phyloP scores from a whole-genome alignment of 352 stramenopile genomes.

The Pythium insidiosum region DNA sequence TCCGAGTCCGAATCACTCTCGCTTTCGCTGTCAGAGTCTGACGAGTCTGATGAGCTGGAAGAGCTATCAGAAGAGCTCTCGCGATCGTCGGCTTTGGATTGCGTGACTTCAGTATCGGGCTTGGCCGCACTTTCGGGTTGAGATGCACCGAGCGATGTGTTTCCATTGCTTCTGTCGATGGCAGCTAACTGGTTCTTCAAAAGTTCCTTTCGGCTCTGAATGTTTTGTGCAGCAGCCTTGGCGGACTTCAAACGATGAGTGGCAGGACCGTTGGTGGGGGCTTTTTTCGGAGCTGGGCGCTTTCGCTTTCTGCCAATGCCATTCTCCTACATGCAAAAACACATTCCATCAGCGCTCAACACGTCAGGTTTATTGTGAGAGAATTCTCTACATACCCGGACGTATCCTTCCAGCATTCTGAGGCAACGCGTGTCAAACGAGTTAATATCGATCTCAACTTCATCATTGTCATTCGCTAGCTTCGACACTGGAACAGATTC shows the following conservation, averaged over 20 bases:
- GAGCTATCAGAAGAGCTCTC: slow-evolving; percentile 53
- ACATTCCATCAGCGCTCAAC: slow-evolving; percentile 1
- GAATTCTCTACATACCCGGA: slow-evolving; percentile 46
- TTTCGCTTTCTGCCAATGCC: slow-evolving; percentile 84
- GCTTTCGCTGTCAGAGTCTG: slow-evolving; percentile 81
- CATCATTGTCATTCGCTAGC: slow-evolving; percentile 74
- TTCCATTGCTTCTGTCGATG: slow-evolving; percentile 42
- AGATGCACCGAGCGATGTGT: slow-evolving; percentile 9
- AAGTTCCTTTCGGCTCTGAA: slow-evolving; percentile 61
- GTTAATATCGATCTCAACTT: slow-evolving; percentile 88
- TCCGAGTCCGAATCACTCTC: slow-evolving; percentile 80
- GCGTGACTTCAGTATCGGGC: slow-evolving; percentile 35
- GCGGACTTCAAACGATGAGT: slow-evolving; percentile 70
- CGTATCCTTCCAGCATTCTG: slow-evolving; percentile 85
- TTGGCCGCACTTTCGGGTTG: neutral
- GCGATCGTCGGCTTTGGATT: slow-evolving; percentile 15
- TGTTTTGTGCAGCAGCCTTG: slow-evolving; percentile 74
- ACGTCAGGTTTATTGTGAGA: neutral
- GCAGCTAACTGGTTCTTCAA: slow-evolving; percentile 70
- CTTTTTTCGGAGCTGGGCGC: slow-evolving; percentile 46
- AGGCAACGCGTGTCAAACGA: slow-evolving; percentile 82
- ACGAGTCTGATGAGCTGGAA: slow-evolving; percentile 74
- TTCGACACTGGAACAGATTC: slow-evolving; percentile 82
- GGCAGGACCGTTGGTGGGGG: slow-evolving; percentile 36
- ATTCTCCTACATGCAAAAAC: slow-evolving; percentile 51